phyloP scores from a whole-genome alignment of 306 rosid species.

The Crotalaria pallida region DNA sequence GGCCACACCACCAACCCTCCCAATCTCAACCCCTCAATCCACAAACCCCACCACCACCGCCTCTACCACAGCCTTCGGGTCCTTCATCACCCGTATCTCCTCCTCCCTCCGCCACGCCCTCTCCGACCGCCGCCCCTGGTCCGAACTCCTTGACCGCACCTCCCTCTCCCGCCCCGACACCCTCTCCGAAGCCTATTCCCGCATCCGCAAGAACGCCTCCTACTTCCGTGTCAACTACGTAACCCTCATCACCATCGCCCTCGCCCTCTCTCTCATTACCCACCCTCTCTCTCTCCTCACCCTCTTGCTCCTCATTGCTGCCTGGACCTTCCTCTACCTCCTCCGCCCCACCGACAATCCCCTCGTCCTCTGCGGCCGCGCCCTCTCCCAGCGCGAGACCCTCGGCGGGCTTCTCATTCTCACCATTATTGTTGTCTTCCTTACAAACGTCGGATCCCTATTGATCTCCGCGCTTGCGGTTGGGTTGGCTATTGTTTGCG shows the following conservation, averaged over 20 bases:
- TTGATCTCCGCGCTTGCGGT: constrained; percentile 52
- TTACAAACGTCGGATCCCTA: constrained; percentile 68
- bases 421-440: constrained; percentile 54
- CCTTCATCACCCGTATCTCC: constrained; percentile 48
- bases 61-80: constrained; percentile 58
- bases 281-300: constrained; percentile 56
- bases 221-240: constrained; percentile 73
- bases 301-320: constrained; percentile 48
- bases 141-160: constrained; percentile 55
- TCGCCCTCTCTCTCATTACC: constrained; percentile 56
- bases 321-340: constrained; percentile 60
- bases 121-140: constrained; percentile 72
- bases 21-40: constrained; percentile 37
- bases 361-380: constrained; percentile 43
- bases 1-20: constrained; percentile 62
- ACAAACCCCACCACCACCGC: constrained; percentile 41
- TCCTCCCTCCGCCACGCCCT: constrained; percentile 48
- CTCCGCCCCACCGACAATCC: constrained; percentile 69
- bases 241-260: constrained; percentile 35
- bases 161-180: constrained; percentile 53
- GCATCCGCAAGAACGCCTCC: constrained; percentile 60
- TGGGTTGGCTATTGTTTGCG: constrained; percentile 50
- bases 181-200: constrained; percentile 60
- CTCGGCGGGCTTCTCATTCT: constrained; percentile 34
- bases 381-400: constrained; percentile 56